These are phyloP conservation scores for Apium graveolens DNA, from an alignment of 129 eudicot species.

Conservation along the genomic window DNA sequence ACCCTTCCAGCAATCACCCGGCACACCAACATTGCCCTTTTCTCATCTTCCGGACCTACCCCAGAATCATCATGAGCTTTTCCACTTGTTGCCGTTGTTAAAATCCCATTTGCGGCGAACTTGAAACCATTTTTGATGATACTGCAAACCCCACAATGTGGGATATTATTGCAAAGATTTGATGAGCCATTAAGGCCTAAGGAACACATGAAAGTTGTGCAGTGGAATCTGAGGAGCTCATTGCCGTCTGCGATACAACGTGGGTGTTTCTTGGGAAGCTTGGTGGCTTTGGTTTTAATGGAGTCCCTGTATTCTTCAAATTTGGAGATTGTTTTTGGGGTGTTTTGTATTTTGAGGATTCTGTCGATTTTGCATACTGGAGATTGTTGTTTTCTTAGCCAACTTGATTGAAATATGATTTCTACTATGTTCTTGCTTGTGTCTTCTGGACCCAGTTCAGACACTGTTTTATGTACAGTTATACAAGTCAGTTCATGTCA, in stretches of 20 bases:
- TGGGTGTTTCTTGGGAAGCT: constrained; percentile 44
- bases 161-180: constrained; percentile 55
- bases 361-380: constrained; percentile 87
- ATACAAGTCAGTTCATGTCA: background rate
- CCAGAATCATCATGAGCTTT: constrained; percentile 69
- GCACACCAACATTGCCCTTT: constrained; percentile 83
- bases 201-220: constrained; percentile 67
- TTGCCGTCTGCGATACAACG: constrained; percentile 95
- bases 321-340: constrained; percentile 58
- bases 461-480: constrained; percentile 29
- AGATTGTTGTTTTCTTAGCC: constrained; percentile 57
- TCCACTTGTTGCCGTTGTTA: constrained; percentile 86
- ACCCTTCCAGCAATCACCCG: constrained; percentile 89
- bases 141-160: constrained; percentile 64
- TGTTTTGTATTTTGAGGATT: constrained; percentile 70
- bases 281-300: constrained; percentile 55
- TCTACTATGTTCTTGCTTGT: constrained; percentile 91
- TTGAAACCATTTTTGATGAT: constrained; percentile 66
- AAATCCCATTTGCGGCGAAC: constrained; percentile 40
- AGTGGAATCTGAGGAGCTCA: constrained; percentile 91
- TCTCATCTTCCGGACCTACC: constrained; percentile 30
- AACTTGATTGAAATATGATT: constrained; percentile 92
- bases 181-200: constrained; percentile 70
- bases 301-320: constrained; percentile 85
- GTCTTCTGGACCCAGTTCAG: constrained; percentile 82